A percentile compares a stretch with the other conserved stretches of the same genome.
phyloP scores from a whole-genome alignment of 352 stramenopile species.

The Thraustochytrium sp. region DNA sequence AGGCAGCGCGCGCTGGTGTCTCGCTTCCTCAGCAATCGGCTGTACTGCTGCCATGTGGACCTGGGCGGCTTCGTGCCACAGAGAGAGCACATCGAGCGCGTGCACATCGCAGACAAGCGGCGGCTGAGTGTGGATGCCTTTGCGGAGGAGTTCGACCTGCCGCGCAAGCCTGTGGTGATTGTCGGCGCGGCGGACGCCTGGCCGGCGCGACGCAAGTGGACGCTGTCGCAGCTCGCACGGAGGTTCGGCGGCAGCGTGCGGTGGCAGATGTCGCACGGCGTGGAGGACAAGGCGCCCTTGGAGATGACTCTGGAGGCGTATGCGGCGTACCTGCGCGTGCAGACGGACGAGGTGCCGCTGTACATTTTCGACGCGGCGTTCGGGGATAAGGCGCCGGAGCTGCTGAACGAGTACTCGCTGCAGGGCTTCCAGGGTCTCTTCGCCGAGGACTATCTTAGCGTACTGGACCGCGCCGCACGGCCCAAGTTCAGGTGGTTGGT shows the following conservation, averaged over 20 bases:
- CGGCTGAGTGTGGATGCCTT: not conserved
- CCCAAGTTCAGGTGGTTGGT: slow-evolving; percentile 93
- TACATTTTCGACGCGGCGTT: slow-evolving; percentile 95
- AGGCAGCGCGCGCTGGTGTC: not conserved
- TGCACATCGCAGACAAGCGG: not conserved
- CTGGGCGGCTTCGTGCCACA: not conserved
- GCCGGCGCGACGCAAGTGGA: not conserved
- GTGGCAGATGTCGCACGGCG: not conserved
- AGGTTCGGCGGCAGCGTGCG: not conserved
- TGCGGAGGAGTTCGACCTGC: slow-evolving; percentile 16
- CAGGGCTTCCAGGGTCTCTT: slow-evolving; percentile 18
- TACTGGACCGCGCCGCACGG: slow-evolving; percentile 60
- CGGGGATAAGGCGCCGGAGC: slow-evolving; percentile 63
- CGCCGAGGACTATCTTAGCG: slow-evolving; percentile 61
- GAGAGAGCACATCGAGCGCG: not conserved
- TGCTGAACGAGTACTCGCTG: slow-evolving; percentile 56
- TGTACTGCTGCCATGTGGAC: not conserved
- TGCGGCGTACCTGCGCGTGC: slow-evolving; percentile 63
- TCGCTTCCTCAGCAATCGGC: not conserved
- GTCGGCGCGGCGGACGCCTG: slow-evolving; percentile 1
- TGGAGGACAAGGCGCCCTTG: slow-evolving; percentile 51
- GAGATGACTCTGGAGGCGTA: slow-evolving; percentile 70
- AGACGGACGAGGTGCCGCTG: slow-evolving; percentile 75
- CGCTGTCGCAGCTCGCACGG: not conserved
- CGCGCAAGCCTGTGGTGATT: slow-evolving; percentile 38